Conservation (phyloP, 345 rosid genomes). For the Citrus reticulata region DNA sequence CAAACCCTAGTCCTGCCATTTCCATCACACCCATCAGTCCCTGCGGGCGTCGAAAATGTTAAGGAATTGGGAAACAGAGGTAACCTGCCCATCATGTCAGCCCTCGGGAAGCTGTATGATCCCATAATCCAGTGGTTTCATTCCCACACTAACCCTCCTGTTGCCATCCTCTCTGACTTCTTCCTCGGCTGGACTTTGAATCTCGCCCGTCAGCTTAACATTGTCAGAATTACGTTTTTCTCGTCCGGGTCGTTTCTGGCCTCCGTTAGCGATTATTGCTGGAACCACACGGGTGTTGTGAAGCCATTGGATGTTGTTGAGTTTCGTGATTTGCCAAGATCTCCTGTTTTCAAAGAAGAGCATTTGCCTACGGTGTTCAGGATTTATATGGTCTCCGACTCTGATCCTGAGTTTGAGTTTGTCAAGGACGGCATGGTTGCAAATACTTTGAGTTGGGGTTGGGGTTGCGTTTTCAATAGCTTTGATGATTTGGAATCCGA, state of each 20-base stretch:
- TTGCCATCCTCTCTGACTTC: conserved; percentile 67
- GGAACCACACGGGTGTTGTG: conserved; percentile 20
- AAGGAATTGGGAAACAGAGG: conserved; percentile 50
- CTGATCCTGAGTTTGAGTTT: conserved; percentile 32
- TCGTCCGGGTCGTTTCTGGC: conserved; percentile 35
- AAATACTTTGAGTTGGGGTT: conserved; percentile 27
- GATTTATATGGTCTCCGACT: neutral
- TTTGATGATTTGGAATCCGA: conserved; percentile 42
- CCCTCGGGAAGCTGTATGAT: conserved; percentile 42
- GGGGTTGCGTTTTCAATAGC: conserved; percentile 47
- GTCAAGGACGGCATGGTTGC: conserved; percentile 28
- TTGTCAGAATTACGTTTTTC: conserved; percentile 53
- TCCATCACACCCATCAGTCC: conserved; percentile 53
- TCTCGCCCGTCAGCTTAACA: conserved; percentile 32
- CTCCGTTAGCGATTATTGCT: conserved; percentile 27
- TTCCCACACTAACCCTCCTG: conserved; percentile 55
- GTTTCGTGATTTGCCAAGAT: conserved; percentile 44
- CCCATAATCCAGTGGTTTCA: conserved; percentile 53
- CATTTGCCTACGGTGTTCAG: conserved; percentile 49
- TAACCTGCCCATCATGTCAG: conserved; percentile 32
- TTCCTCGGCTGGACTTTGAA: conserved; percentile 70
- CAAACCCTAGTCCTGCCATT: conserved; percentile 40
- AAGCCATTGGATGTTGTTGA: conserved; percentile 21
- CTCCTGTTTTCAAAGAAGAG: conserved; percentile 40
- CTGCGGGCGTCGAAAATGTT: conserved; percentile 57